Evolutionary conservation across 2,329 filamentous ascomycete genomes (phyloP), one percentile per base, ranked within the genome.

Genomic region (Xylariaceae sp.): DNA sequence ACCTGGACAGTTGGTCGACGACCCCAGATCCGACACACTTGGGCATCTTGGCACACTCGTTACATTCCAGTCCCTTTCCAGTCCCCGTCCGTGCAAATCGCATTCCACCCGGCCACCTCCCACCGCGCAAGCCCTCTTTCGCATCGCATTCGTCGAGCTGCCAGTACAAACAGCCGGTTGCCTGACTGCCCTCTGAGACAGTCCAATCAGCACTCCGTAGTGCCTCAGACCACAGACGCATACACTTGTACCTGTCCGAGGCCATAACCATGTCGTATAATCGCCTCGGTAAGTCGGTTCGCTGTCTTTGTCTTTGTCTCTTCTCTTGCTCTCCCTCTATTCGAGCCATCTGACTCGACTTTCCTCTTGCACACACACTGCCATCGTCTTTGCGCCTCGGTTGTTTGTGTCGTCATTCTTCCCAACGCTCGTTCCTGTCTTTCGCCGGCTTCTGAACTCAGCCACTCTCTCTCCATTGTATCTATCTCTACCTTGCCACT

Each of bases 191-290:
- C 30, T 36, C 43, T 38, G 42, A 45, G 32, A 31, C 35, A 27
- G 36, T 36, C 27, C 54, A 51, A 48, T 49, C 55, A 48, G 42
- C 48, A 47, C 44, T 47, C 53, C 40, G n/a, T n/a, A n/a, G n/a
- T n/a, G n/a, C n/a, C 39, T 44, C 40, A 43, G 40, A 53, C 39
- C 46, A 54, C 36, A 40, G 48, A 18, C 45, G 22, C 48, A 51
- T 49, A 54, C 44, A 52, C 51, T 57, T 44, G 49, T 48, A 46
- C 51, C 44, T 40, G 54, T 5, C 33, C 49, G 7, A 57, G 51
- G 53, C 44, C 30, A 53, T 54, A 51, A 71, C 67, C 71, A 87
- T 88, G 83, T 81, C 83, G 66, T 89, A 89, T 74, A 87, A 88
- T 75, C 82, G 84, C 62, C 70, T 89, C 76, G 82, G 85, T 82